Conservation (phyloP, 805 yeast species). For the Monosporozyma unispora region DNA sequence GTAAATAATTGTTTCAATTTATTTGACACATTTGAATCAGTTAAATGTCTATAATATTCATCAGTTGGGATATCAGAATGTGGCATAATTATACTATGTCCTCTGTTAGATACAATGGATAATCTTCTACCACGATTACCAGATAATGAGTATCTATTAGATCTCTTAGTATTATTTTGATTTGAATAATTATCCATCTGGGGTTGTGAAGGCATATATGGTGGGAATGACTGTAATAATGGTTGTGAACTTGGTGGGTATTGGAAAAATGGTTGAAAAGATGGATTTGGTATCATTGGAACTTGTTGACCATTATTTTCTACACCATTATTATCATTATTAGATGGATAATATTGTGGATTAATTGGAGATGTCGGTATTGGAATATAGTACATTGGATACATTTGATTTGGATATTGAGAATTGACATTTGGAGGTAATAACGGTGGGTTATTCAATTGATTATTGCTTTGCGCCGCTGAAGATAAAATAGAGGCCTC, state of each 20-base stretch:
- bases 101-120: constrained; percentile 22
- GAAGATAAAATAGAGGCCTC: not conserved
- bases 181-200: not conserved
- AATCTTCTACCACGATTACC: constrained; percentile 25
- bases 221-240: constrained; percentile 11
- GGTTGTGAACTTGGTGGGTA: constrained; percentile 15
- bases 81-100: constrained; percentile 23
- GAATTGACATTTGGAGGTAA: not conserved
- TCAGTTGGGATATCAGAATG: constrained; percentile 27
- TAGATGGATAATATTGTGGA: constrained; percentile 7
- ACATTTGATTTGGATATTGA: not conserved
- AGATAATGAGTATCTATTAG: constrained; percentile 18
- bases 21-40: constrained; percentile 22
- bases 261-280: constrained; percentile 24
- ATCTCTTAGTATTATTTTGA: not conserved
- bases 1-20: constrained; percentile 26
- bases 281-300: constrained; percentile 6
- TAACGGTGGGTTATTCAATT: not conserved
- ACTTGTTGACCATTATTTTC: not conserved
- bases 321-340: not conserved
- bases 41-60: constrained; percentile 28
- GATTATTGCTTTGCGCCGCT: not conserved
- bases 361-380: constrained; percentile 12
- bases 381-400: constrained; percentile 10
- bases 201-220: constrained; percentile 13